Evolutionary conservation across 805 yeast genomes (phyloP).

Genomic region (Candida railenensis): DNA sequence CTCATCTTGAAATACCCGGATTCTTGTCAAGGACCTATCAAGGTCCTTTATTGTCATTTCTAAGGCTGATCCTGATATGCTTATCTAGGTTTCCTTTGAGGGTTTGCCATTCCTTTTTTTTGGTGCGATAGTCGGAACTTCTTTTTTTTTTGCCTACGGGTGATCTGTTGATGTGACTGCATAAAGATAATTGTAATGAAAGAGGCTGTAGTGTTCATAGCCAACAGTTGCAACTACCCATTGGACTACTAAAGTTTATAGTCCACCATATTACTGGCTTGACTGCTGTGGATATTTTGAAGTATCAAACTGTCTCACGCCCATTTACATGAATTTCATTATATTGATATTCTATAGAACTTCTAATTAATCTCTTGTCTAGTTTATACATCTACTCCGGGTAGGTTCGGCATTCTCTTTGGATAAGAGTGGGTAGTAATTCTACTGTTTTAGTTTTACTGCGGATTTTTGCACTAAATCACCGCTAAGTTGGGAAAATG

Average conservation of each 20-base stretch:
- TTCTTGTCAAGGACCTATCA: constrained; percentile 17
- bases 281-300: no score
- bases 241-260: no score
- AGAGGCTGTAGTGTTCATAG: no score
- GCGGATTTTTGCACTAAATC: background rate
- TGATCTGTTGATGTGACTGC: background rate
- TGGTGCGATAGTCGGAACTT: background rate
- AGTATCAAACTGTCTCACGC: no score
- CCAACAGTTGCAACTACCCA: no score
- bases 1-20: constrained; percentile 22
- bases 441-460: no score
- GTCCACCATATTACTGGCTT: no score
- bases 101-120: background rate
- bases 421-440: no score
- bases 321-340: no score
- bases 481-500: background rate
- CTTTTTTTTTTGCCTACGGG: background rate
- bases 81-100: background rate
- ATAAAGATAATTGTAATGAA: no score
- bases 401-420: no score
- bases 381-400: background rate
- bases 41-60: constrained; percentile 14
- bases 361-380: background rate
- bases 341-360: no score
- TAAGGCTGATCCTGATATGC: constrained; percentile 1